These are phyloP conservation scores for Candida pseudofarinosa DNA, from an alignment of 805 yeast species.

Conservation along the genomic window DNA sequence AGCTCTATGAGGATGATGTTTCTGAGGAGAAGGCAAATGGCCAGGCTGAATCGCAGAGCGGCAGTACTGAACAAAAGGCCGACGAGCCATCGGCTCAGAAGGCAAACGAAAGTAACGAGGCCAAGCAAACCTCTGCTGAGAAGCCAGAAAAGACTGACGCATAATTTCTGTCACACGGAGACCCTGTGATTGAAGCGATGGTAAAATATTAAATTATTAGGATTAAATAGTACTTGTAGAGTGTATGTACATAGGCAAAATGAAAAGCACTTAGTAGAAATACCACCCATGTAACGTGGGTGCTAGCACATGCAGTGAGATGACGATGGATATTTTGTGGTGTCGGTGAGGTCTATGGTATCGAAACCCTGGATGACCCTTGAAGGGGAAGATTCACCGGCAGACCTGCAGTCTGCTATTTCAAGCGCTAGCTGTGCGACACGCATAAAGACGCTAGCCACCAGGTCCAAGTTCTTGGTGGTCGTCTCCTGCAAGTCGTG, in stretches of 20 bases:
- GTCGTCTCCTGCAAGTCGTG: slow-evolving; percentile 30
- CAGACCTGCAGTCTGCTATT: slow-evolving; percentile 8
- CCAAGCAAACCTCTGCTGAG: neutral
- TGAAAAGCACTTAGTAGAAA: slow-evolving; percentile 1
- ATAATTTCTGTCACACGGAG: slow-evolving; percentile 8
- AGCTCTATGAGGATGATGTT: slow-evolving; percentile 66
- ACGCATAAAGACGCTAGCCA: slow-evolving; percentile 30
- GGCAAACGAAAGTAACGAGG: slow-evolving; percentile 1
- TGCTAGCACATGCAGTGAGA: slow-evolving; percentile 20
- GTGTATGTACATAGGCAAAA: slow-evolving; percentile 8
- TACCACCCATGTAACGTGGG: neutral
- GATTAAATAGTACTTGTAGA: neutral
- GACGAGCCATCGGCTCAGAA: neutral
- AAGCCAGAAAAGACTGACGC: slow-evolving; percentile 9
- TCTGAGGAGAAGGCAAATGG: slow-evolving; percentile 6
- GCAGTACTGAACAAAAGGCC: slow-evolving; percentile 2
- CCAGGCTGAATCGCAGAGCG: slow-evolving; percentile 2
- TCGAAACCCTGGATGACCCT: slow-evolving; percentile 21
- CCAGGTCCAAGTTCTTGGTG: slow-evolving; percentile 26
- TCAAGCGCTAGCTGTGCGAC: slow-evolving; percentile 36
- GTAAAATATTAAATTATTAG: neutral
- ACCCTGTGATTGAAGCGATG: neutral
- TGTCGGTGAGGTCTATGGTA: slow-evolving; percentile 22
- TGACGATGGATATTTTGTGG: neutral
- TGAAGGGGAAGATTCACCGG: slow-evolving; percentile 1